Percentiles rank a stretch among this genome's conserved stretches.
phyloP scores from a whole-genome alignment of 768 basidiomycete species.

The Mycena metata region DNA sequence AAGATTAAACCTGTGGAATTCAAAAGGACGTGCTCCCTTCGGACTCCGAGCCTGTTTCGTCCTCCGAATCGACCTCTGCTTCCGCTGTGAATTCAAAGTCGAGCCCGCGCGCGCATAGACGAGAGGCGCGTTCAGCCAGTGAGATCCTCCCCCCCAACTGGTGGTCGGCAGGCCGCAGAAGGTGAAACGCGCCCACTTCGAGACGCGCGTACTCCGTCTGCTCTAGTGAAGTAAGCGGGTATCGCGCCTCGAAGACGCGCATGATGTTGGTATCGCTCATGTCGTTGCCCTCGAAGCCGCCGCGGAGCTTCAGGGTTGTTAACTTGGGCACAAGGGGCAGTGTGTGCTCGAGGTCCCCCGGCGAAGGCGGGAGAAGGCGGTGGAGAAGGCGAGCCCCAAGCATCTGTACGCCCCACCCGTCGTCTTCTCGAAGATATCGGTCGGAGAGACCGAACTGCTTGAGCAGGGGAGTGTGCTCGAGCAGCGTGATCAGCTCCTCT shows the following conservation, averaged over 20 bases:
- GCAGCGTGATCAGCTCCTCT: constrained; percentile 12
- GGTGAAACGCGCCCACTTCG: constrained; percentile 12
- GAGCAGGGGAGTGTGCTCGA: constrained; percentile 20
- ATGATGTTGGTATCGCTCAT: constrained; percentile 20
- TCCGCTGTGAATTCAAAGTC: constrained; percentile 18
- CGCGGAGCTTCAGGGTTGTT: constrained; percentile 14
- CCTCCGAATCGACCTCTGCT: neutral
- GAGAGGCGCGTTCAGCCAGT: constrained; percentile 11
- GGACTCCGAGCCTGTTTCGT: too few relatives aligned
- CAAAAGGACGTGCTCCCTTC: too few relatives aligned
- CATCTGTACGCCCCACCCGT: neutral
- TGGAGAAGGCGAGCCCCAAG: constrained; percentile 13
- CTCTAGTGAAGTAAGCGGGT: neutral
- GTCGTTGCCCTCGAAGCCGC: constrained; percentile 28
- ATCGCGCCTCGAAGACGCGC: constrained; percentile 23
- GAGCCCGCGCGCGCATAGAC: neutral
- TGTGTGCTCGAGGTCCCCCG: neutral
- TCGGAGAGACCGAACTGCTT: constrained; percentile 11
- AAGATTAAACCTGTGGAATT: too few relatives aligned
- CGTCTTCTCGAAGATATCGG: constrained; percentile 4
- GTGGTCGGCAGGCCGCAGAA: constrained; percentile 17
- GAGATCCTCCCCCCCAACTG: constrained; percentile 4
- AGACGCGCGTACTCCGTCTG: constrained; percentile 10
- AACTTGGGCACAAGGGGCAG: constrained; percentile 16
- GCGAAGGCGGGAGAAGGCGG: constrained; percentile 8